Conservation (phyloP, 208 protist genomes). For the Willaertia magna region DNA sequence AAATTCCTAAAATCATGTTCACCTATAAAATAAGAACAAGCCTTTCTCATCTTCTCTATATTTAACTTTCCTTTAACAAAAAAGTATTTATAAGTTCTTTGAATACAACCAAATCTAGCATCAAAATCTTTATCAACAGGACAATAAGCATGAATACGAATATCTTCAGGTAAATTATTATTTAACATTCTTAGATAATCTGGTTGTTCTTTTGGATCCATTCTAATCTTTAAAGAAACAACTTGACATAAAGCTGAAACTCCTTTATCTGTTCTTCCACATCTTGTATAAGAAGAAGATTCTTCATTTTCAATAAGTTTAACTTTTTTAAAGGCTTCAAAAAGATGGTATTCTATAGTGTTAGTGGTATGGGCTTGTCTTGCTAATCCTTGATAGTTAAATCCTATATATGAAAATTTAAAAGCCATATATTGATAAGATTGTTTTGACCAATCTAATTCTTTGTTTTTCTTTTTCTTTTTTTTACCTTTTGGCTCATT, state of each 20-base stretch:
- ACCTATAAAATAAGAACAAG: slow-evolving; percentile 60
- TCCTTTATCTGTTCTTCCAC: slow-evolving; percentile 71
- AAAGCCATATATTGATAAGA: slow-evolving; percentile 37
- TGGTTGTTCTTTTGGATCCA: slow-evolving; percentile 33
- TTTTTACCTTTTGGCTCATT: slow-evolving; percentile 22
- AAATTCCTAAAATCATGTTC: slow-evolving; percentile 93
- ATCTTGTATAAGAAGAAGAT: slow-evolving; percentile 38
- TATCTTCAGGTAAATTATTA: slow-evolving; percentile 69
- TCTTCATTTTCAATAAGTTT: not conserved
- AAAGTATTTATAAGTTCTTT: slow-evolving; percentile 76
- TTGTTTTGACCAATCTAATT: slow-evolving; percentile 26
- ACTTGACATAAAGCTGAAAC: slow-evolving; percentile 62
- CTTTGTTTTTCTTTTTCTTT: not conserved
- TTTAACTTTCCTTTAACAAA: slow-evolving; percentile 61
- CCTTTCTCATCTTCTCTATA: slow-evolving; percentile 69
- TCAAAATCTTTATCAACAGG: slow-evolving; percentile 71
- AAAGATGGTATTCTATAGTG: slow-evolving; percentile 11
- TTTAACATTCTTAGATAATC: slow-evolving; percentile 88
- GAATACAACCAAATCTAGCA: slow-evolving; percentile 66
- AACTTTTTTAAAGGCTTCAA: slow-evolving; percentile 11
- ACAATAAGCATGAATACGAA: slow-evolving; percentile 78
- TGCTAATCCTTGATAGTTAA: slow-evolving; percentile 50
- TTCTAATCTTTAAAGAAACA: slow-evolving; percentile 28
- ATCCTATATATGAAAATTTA: slow-evolving; percentile 53
- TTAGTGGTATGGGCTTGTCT: slow-evolving; percentile 16